Evolutionary conservation across 2,329 filamentous ascomycete species (phyloP).

Genomic region (Fusarium graminum): DNA sequence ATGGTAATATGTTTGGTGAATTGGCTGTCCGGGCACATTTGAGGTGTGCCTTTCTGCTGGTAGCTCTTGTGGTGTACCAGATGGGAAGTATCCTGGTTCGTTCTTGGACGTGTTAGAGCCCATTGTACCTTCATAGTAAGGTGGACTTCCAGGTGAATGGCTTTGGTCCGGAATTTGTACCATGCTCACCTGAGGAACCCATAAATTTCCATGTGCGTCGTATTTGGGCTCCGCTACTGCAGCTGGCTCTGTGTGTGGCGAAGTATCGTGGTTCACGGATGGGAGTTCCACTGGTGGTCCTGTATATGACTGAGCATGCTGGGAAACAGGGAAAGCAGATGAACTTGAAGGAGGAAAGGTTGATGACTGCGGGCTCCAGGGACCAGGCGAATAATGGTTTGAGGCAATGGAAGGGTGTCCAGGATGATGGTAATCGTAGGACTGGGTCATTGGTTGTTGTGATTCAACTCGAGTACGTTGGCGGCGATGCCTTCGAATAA

Average conservation of each 20-base stretch:
- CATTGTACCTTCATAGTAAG: slow-evolving; percentile 36
- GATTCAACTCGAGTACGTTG: slow-evolving; percentile 30
- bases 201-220: slow-evolving; percentile 51
- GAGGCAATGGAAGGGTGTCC: slow-evolving; percentile 38
- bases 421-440: slow-evolving; percentile 46
- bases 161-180: slow-evolving; percentile 45
- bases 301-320: slow-evolving; percentile 39
- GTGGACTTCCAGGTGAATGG: slow-evolving; percentile 38
- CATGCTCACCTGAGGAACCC: slow-evolving; percentile 54
- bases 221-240: slow-evolving; percentile 47
- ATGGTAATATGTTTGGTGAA: slow-evolving; percentile 48
- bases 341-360: slow-evolving; percentile 40
- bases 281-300: slow-evolving; percentile 51
- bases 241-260: slow-evolving; percentile 35
- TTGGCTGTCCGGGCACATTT: slow-evolving; percentile 19
- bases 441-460: slow-evolving; percentile 46
- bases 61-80: slow-evolving; percentile 45
- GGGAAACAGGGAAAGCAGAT: slow-evolving; percentile 32
- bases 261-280: slow-evolving; percentile 26
- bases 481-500: slow-evolving; percentile 49
- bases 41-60: slow-evolving; percentile 38
- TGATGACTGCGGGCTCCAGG: slow-evolving; percentile 48
- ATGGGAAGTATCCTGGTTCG: slow-evolving; percentile 35
- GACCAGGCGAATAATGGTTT: slow-evolving; percentile 42
- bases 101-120: slow-evolving; percentile 37